These are phyloP conservation scores for Stachybotrys chlorohalonatus DNA, from an alignment of 2,329 filamentous ascomycete genomes.

Conservation along the genomic window DNA sequence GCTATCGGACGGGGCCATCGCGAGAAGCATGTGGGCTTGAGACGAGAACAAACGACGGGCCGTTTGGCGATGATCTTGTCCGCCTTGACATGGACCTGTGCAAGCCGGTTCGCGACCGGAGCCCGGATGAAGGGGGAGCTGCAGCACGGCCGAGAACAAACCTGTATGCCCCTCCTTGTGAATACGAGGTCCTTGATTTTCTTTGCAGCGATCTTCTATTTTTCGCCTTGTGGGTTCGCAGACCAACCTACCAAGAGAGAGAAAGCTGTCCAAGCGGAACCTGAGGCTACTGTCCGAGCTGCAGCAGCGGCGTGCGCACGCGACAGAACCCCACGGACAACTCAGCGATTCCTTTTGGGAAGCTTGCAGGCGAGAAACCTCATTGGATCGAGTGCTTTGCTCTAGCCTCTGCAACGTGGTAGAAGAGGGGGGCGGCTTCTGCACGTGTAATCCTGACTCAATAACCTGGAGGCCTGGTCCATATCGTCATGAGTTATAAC, in stretches of 20 bases:
- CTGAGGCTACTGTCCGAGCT: not conserved
- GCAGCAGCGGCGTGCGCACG: not conserved
- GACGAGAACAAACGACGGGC: too few relatives aligned
- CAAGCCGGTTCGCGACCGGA: too few relatives aligned
- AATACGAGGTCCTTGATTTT: not conserved
- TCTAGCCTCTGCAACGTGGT: too few relatives aligned
- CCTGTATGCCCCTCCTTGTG: not conserved
- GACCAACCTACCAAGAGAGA: not conserved
- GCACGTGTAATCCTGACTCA: too few relatives aligned
- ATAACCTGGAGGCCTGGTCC: not conserved
- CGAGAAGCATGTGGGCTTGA: too few relatives aligned
- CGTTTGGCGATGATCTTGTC: too few relatives aligned
- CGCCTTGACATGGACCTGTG: too few relatives aligned
- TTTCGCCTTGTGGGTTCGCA: not conserved
- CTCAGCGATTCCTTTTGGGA: not conserved
- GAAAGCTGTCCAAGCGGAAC: not conserved
- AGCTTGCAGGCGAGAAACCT: not conserved
- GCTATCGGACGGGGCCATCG: too few relatives aligned
- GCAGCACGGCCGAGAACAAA: not conserved
- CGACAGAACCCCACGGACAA: not conserved
- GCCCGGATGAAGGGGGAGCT: not conserved
- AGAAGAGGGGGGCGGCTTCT: too few relatives aligned
- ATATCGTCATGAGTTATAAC: not conserved
- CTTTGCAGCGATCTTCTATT: too few relatives aligned
- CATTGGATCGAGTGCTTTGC: not conserved